These are phyloP conservation scores for Fusarium sp. DNA, from an alignment of 2,329 filamentous ascomycete species.

Conservation along the genomic window DNA sequence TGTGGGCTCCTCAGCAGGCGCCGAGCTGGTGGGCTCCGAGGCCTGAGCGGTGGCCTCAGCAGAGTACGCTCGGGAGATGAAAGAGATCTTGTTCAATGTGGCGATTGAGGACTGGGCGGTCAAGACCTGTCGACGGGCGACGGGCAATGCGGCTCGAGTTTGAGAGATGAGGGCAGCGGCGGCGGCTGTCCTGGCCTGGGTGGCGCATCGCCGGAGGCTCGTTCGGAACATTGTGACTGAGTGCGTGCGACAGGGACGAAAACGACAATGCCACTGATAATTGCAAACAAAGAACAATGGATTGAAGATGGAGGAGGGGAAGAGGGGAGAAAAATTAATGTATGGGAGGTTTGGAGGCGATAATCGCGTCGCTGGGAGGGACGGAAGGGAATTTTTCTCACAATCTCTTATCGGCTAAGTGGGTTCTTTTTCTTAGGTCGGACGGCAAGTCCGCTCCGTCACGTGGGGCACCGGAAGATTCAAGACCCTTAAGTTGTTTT, in stretches of 20 bases:
- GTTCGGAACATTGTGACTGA: conserved; percentile 48
- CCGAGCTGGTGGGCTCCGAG: conserved; percentile 13
- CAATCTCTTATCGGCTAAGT: conserved; percentile 4
- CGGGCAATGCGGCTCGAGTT: conserved; percentile 41
- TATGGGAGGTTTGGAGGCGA: conserved; percentile 27
- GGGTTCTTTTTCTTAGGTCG: background rate
- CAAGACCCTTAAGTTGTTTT: background rate
- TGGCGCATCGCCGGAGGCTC: conserved; percentile 52
- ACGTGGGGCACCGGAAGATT: conserved; percentile 16
- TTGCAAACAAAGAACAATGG: conserved; percentile 14
- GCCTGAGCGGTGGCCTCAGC: conserved; percentile 48
- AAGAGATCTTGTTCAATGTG: conserved; percentile 37
- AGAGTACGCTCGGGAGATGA: conserved; percentile 51
- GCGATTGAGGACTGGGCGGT: conserved; percentile 27
- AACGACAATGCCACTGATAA: conserved; percentile 15
- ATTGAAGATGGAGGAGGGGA: conserved; percentile 12
- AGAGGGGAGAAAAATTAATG: conserved; percentile 20
- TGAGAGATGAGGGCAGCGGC: conserved; percentile 45
- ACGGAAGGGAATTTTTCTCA: conserved; percentile 7
- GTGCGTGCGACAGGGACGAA: conserved; percentile 5
- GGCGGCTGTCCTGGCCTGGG: conserved; percentile 46
- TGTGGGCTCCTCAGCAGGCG: conserved; percentile 43
- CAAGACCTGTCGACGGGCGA: conserved; percentile 38
- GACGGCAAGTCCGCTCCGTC: conserved; percentile 11
- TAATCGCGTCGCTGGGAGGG: conserved; percentile 19